Conservation (phyloP, 805 yeast genomes). For the Yarrowia sp. region DNA sequence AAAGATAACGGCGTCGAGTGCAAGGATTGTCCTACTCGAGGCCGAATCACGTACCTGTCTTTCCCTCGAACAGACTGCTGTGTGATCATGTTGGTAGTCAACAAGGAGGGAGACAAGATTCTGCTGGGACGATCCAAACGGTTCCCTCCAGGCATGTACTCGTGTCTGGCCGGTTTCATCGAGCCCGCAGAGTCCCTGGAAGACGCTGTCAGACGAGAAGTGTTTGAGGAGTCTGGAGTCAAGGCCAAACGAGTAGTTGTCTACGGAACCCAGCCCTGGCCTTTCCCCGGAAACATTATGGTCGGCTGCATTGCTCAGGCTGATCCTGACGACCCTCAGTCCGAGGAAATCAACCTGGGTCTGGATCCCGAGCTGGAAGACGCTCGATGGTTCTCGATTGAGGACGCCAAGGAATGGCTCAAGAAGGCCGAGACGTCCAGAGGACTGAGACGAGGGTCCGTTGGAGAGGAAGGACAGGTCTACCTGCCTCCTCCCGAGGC, state of each 20-base stretch:
- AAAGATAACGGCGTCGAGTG: slow-evolving; percentile 32
- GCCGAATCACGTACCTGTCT: slow-evolving; percentile 64
- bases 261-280: slow-evolving; percentile 91
- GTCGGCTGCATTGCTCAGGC: slow-evolving; percentile 87
- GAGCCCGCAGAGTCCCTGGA: slow-evolving; percentile 94
- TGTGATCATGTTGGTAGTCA: slow-evolving; percentile 74
- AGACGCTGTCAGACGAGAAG: slow-evolving; percentile 80
- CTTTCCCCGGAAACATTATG: slow-evolving; percentile 91
- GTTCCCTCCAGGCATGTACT: slow-evolving; percentile 59
- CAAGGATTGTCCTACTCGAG: slow-evolving; percentile 40
- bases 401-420: slow-evolving; percentile 25
- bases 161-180: slow-evolving; percentile 92
- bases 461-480: slow-evolving; percentile 20
- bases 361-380: slow-evolving; percentile 85
- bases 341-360: slow-evolving; percentile 53
- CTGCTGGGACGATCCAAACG: slow-evolving; percentile 70
- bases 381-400: slow-evolving; percentile 77
- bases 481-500: slow-evolving; percentile 37
- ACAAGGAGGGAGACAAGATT: slow-evolving; percentile 55
- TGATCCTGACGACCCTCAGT: slow-evolving; percentile 50
- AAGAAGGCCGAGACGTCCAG: slow-evolving; percentile 2
- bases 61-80: slow-evolving; percentile 94
- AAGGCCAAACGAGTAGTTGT: slow-evolving; percentile 55
- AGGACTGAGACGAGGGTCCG: slow-evolving; percentile 6
- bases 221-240: slow-evolving; percentile 95